phyloP scores from a whole-genome alignment of 371 early-diverging fungal species.

The Lichtheimia hyalospora region DNA sequence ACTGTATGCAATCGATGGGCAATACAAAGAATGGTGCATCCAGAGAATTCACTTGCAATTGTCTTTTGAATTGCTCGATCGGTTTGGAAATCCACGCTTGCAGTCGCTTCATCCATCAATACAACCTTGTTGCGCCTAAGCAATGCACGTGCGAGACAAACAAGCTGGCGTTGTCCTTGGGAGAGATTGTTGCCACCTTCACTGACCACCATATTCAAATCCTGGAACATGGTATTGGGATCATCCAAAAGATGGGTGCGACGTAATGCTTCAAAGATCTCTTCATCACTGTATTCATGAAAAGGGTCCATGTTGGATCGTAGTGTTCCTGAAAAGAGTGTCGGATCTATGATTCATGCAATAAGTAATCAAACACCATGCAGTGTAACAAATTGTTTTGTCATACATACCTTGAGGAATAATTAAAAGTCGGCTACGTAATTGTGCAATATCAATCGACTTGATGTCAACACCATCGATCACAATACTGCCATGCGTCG shows the following conservation, averaged over 20 bases:
- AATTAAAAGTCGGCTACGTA: constrained; percentile 68
- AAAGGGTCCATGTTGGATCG: constrained; percentile 71
- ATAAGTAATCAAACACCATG: background rate
- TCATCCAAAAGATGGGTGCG: constrained; percentile 51
- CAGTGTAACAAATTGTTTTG: background rate
- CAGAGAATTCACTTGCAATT: constrained; percentile 58
- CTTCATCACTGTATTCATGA: constrained; percentile 54
- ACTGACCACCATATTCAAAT: constrained; percentile 38
- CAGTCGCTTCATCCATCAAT: constrained; percentile 76
- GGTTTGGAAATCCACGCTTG: constrained; percentile 64
- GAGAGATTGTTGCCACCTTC: constrained; percentile 77
- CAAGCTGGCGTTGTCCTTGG: constrained; percentile 84
- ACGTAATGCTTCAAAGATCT: constrained; percentile 66
- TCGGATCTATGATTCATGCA: constrained; percentile 45
- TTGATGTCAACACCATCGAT: constrained; percentile 76
- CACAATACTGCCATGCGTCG: constrained; percentile 62
- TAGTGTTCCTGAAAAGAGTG: constrained; percentile 64
- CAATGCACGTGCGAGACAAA: constrained; percentile 82
- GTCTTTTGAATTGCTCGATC: constrained; percentile 64
- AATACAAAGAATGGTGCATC: constrained; percentile 65
- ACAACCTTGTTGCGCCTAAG: constrained; percentile 46
- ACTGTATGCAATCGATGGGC: constrained; percentile 68
- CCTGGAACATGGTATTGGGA: constrained; percentile 44
- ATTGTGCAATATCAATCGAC: constrained; percentile 64
- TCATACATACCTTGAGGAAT: constrained; percentile 65